These are phyloP conservation scores for Lathyrus sativus DNA, from an alignment of 306 rosid species.

Conservation along the genomic window DNA sequence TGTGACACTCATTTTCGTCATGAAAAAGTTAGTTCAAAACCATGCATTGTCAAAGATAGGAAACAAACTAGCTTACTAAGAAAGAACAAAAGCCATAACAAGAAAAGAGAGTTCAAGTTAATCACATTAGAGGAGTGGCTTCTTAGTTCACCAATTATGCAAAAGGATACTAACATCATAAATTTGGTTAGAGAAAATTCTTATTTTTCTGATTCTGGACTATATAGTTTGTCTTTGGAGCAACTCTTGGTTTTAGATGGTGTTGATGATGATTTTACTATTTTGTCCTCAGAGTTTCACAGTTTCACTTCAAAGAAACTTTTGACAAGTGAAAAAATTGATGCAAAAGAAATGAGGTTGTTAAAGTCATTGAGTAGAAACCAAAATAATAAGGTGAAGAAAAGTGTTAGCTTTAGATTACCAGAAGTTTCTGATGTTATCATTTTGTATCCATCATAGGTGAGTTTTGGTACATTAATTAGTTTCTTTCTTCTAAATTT, in stretches of 20 bases:
- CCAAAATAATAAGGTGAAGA: constrained; percentile 44
- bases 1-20: not conserved
- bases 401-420: constrained; percentile 49
- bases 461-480: not conserved
- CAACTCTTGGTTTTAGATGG: constrained; percentile 23
- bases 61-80: not conserved
- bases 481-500: constrained; percentile 9
- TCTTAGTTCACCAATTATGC: constrained; percentile 36
- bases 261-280: constrained; percentile 6
- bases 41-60: constrained; percentile 1
- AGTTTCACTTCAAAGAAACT: constrained; percentile 31
- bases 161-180: constrained; percentile 9
- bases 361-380: constrained; percentile 35
- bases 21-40: not conserved
- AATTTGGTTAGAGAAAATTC: constrained; percentile 1
- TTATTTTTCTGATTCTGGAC: constrained; percentile 8
- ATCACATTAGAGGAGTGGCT: constrained; percentile 44
- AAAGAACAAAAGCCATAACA: constrained; percentile 9
- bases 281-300: constrained; percentile 1
- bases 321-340: constrained; percentile 37
- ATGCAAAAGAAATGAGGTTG: constrained; percentile 37
- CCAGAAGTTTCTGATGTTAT: constrained; percentile 59
- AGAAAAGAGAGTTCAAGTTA: constrained; percentile 14
- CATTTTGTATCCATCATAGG: constrained; percentile 41
- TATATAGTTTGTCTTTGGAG: constrained; percentile 35